These are phyloP conservation scores for Colletotrichum sp. DNA, from an alignment of 2,329 filamentous ascomycete species.

Conservation along the genomic window DNA sequence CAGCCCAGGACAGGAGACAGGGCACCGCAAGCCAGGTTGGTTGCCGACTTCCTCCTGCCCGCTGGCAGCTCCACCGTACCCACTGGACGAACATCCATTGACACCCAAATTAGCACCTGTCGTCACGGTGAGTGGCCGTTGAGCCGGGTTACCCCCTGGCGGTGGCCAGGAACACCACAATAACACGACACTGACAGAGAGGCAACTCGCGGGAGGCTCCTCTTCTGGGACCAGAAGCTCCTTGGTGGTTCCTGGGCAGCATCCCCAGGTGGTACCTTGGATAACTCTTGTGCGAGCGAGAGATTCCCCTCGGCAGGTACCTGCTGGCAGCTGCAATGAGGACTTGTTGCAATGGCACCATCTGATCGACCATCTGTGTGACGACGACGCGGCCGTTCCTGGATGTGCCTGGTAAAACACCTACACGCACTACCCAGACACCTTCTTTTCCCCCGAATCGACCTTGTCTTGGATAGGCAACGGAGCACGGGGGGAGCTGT, in stretches of 20 bases:
- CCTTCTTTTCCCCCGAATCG: background rate
- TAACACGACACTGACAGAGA: background rate
- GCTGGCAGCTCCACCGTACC: background rate
- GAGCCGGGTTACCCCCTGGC: slow-evolving; percentile 9
- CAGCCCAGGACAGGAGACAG: background rate
- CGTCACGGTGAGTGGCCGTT: slow-evolving; percentile 16
- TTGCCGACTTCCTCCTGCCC: background rate
- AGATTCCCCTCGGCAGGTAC: background rate
- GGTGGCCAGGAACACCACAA: slow-evolving; percentile 2
- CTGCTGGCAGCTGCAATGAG: background rate
- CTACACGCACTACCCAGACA: background rate
- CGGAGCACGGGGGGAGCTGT: background rate
- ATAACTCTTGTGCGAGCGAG: background rate
- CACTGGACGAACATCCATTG: background rate
- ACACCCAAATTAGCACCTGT: slow-evolving; percentile 16
- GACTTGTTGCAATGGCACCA: slow-evolving; percentile 11
- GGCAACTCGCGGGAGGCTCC: background rate
- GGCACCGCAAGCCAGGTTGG: background rate
- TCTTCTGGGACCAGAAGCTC: background rate
- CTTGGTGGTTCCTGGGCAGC: background rate
- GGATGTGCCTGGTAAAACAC: slow-evolving; percentile 6
- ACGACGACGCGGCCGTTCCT: slow-evolving; percentile 18
- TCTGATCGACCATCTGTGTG: slow-evolving; percentile 18
- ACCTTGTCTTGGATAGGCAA: slow-evolving; percentile 8
- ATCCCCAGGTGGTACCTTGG: background rate